A percentile compares a stretch with the other conserved stretches of the same genome.
phyloP scores from a whole-genome alignment of 2,329 filamentous ascomycete genomes.

The Microcera coccophila region DNA sequence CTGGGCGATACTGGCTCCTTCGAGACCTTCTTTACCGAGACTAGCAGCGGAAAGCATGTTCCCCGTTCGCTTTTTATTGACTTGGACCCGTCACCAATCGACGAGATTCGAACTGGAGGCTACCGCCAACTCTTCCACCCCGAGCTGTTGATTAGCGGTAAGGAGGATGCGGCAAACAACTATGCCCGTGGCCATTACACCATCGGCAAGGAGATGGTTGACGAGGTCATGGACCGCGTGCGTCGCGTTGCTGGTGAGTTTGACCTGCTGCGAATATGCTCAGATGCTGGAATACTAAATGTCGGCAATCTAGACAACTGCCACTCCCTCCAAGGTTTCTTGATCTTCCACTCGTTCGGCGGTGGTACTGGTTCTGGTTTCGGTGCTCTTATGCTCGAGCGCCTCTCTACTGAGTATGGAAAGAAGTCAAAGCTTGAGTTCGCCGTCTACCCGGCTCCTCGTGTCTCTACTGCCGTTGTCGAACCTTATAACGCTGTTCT shows the following conservation, averaged over 20 bases:
- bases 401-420: conserved; percentile 68
- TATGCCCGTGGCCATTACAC: conserved; percentile 74
- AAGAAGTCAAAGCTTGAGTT: conserved; percentile 78
- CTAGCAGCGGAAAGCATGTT: conserved; percentile 67
- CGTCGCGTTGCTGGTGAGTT: conserved; percentile 63
- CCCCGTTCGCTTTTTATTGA: conserved; percentile 70
- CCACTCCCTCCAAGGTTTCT: conserved; percentile 67
- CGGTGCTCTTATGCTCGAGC: conserved; percentile 67
- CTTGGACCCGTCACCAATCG: conserved; percentile 68
- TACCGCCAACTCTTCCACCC: conserved; percentile 71
- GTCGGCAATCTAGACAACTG: conserved; percentile 56
- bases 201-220: conserved; percentile 72
- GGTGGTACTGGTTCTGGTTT: conserved; percentile 71
- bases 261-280: neutral
- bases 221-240: conserved; percentile 65
- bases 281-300: conserved; percentile 15
- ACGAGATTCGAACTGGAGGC: conserved; percentile 65
- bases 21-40: conserved; percentile 73
- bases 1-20: conserved; percentile 59
- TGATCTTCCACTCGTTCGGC: conserved; percentile 72
- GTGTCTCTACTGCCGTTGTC: conserved; percentile 66
- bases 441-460: conserved; percentile 66
- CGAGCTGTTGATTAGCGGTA: conserved; percentile 67
- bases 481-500: conserved; percentile 73
- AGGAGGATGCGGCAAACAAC: conserved; percentile 76